A percentile compares a stretch with the other conserved stretches of the same genome.
phyloP scores from a whole-genome alignment of 768 basidiomycete species.

The Mrakia hoshinonis region DNA sequence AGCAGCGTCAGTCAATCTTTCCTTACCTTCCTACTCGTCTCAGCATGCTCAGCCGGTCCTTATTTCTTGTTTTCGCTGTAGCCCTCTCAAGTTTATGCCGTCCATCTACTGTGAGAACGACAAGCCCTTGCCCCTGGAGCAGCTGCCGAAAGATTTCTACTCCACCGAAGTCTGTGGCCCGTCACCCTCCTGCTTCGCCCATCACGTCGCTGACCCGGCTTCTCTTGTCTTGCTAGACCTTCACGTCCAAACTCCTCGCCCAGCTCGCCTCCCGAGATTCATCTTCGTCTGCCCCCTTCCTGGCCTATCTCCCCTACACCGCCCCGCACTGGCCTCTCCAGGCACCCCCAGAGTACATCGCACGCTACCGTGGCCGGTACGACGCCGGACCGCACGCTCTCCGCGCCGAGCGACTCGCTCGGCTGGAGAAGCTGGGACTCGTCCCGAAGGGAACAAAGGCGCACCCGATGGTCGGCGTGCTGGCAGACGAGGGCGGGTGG shows the following conservation, averaged over 20 bases:
- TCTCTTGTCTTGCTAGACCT: constrained; percentile 27
- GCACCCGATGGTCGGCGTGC: constrained; percentile 34
- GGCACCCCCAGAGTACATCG: constrained; percentile 32
- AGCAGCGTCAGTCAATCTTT: not conserved
- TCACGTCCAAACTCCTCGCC: constrained; percentile 5
- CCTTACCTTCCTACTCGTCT: not conserved
- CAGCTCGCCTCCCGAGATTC: constrained; percentile 20
- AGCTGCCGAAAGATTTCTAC: constrained; percentile 33
- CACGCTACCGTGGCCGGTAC: constrained; percentile 36
- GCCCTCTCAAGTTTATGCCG: constrained; percentile 34
- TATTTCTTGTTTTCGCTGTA: no score
- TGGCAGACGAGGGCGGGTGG: constrained; percentile 33
- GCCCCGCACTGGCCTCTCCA: constrained; percentile 39
- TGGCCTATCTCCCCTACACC: constrained; percentile 38
- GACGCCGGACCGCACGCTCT: constrained; percentile 37
- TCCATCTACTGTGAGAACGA: constrained; percentile 33
- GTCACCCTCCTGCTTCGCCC: constrained; percentile 25
- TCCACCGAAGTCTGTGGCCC: constrained; percentile 33
- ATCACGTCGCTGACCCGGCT: not conserved
- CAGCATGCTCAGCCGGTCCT: no score
- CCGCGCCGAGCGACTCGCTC: constrained; percentile 31
- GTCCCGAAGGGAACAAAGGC: constrained; percentile 31
- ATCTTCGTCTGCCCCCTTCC: constrained; percentile 35
- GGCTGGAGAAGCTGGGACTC: constrained; percentile 35
- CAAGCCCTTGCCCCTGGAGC: constrained; percentile 33